Percentiles rank a stretch among this genome's conserved stretches.
phyloP scores from a whole-genome alignment of 31 red algal species.

The Bonnemaisonia californica region DNA sequence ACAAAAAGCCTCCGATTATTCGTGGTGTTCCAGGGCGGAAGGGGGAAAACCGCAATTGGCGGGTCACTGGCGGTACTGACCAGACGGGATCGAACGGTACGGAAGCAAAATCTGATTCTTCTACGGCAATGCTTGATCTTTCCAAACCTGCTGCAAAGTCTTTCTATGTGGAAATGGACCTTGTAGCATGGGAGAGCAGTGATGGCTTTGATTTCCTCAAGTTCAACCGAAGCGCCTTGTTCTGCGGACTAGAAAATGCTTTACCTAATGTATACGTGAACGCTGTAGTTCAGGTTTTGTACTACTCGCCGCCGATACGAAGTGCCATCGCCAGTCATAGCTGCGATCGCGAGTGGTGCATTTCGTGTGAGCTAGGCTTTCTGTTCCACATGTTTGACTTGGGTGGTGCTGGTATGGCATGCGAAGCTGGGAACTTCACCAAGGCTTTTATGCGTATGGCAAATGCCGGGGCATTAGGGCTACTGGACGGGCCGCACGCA shows the following conservation, averaged over 20 bases:
- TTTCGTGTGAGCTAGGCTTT: slow-evolving; percentile 90
- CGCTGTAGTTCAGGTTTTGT: slow-evolving; percentile 85
- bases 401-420: slow-evolving; percentile 85
- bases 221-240: slow-evolving; percentile 82
- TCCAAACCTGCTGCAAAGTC: slow-evolving; percentile 52
- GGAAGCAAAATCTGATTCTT: neutral
- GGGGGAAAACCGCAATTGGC: neutral
- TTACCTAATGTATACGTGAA: slow-evolving; percentile 98
- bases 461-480: slow-evolving; percentile 86
- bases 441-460: slow-evolving; percentile 89
- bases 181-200: slow-evolving; percentile 81
- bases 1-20: slow-evolving; percentile 44
- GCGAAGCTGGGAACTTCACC: slow-evolving; percentile 93
- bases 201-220: slow-evolving; percentile 95
- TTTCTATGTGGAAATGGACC: slow-evolving; percentile 79
- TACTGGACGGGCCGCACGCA: slow-evolving; percentile 83
- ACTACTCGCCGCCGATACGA: slow-evolving; percentile 79
- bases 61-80: neutral
- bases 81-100: neutral
- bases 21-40: slow-evolving; percentile 25
- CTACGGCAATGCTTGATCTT: neutral
- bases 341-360: slow-evolving; percentile 81
- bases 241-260: slow-evolving; percentile 95
- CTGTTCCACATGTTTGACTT: slow-evolving; percentile 94
- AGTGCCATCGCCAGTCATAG: slow-evolving; percentile 72